Conservation (phyloP, 768 basidiomycete species). For the Cystofilobasidium capitatum region DNA sequence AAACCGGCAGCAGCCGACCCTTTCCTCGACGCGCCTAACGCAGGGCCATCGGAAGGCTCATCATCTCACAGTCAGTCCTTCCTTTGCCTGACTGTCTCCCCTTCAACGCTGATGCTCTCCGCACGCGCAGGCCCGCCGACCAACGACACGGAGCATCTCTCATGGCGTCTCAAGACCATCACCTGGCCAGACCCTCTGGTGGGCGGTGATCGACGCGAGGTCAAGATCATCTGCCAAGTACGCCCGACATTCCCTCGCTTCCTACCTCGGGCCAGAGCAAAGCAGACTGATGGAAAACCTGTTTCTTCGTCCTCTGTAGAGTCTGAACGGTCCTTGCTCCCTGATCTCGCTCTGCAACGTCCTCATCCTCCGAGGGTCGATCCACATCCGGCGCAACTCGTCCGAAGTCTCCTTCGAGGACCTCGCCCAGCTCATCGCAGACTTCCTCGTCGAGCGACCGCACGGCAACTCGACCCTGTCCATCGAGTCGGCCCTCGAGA, state of each 20-base stretch:
- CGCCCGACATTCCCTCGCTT: not conserved
- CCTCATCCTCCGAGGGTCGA: conserved; percentile 71
- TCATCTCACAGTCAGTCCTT: no score
- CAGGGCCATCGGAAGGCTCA: no score
- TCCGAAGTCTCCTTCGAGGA: conserved; percentile 2
- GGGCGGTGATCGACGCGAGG: conserved; percentile 28
- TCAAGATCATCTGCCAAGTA: conserved; percentile 31
- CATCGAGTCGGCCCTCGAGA: conserved; percentile 60
- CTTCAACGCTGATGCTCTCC: not conserved
- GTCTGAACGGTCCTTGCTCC: conserved; percentile 32
- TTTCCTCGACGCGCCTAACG: no score
- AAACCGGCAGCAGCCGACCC: no score
- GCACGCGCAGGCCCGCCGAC: not conserved
- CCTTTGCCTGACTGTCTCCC: no score
- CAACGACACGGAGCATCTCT: not conserved
- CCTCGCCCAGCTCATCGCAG: not conserved
- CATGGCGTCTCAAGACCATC: conserved; percentile 32
- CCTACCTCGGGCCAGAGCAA: not conserved
- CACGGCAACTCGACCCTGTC: conserved; percentile 41
- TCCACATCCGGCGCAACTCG: conserved; percentile 47
- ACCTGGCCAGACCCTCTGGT: conserved; percentile 33
- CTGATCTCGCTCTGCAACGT: conserved; percentile 60
- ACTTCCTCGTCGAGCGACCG: conserved; percentile 23
- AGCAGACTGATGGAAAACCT: not conserved
- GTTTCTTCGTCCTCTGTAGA: conserved; percentile 6